These are phyloP conservation scores for Dictyostelium firmibasis DNA, from an alignment of 78 protist species.

Conservation along the genomic window DNA sequence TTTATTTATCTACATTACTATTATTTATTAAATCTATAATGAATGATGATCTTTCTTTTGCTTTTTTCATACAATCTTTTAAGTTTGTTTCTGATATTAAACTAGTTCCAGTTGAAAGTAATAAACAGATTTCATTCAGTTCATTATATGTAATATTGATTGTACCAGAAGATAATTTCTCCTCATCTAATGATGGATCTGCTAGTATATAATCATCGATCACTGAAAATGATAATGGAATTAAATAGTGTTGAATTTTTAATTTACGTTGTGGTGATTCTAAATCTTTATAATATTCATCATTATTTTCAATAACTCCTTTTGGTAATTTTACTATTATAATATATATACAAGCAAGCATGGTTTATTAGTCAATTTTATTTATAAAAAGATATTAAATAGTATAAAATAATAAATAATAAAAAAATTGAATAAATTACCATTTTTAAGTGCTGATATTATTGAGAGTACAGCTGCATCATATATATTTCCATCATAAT, in stretches of 20 bases:
- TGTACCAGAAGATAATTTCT: conserved; percentile 52
- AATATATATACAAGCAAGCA: too few species aligned
- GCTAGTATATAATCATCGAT: conserved; percentile 66
- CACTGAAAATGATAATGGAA: conserved; percentile 64
- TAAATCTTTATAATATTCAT: conserved; percentile 37
- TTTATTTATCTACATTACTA: not conserved
- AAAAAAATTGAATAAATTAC: not conserved
- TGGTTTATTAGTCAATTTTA: not conserved
- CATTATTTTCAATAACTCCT: conserved; percentile 31
- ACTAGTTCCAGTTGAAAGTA: not conserved
- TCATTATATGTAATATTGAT: conserved; percentile 48
- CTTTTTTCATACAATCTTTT: conserved; percentile 18
- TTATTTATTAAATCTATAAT: conserved; percentile 19
- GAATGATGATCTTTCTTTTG: conserved; percentile 20
- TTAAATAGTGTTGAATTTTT: conserved; percentile 17
- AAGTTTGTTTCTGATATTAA: conserved; percentile 5
- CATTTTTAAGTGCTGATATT: conserved; percentile 74
- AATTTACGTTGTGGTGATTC: conserved; percentile 18
- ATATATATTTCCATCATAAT: conserved; percentile 80
- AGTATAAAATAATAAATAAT: not conserved
- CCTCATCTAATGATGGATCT: conserved; percentile 82
- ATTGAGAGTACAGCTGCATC: conserved; percentile 73
- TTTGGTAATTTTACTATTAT: conserved; percentile 63
- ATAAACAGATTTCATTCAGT: conserved; percentile 47
- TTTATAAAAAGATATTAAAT: not conserved